A percentile compares a stretch with the other conserved stretches of the same genome.
phyloP scores from a whole-genome alignment of 495 filamentous ascomycete genomes.

The Schizothecium vesticola region DNA sequence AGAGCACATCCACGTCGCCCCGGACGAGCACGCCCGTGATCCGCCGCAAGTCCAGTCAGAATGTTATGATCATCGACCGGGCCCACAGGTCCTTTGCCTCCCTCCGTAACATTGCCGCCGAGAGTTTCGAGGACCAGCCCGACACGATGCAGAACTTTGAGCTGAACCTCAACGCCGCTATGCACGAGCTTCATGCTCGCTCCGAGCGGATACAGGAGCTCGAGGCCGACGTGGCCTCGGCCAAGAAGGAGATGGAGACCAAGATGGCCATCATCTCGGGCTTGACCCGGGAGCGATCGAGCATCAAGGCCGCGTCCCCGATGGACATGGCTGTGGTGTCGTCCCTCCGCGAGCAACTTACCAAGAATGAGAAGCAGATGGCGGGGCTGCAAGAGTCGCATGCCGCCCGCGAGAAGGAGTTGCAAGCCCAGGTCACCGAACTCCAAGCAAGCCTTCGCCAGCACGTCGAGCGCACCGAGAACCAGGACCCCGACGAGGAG shows the following conservation, averaged over 20 bases:
- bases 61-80: conserved; percentile 80
- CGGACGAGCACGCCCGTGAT: conserved; percentile 63
- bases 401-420: conserved; percentile 63
- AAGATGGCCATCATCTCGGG: conserved; percentile 94
- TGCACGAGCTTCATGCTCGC: conserved; percentile 83
- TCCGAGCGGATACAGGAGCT: conserved; percentile 86
- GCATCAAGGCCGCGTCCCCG: conserved; percentile 70
- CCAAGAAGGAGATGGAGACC: conserved; percentile 92
- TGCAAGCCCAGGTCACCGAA: conserved; percentile 61
- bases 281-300: conserved; percentile 83
- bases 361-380: conserved; percentile 78
- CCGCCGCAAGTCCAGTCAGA: conserved; percentile 90
- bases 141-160: conserved; percentile 92
- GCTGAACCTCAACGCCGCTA: conserved; percentile 80
- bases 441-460: conserved; percentile 54
- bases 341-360: conserved; percentile 77
- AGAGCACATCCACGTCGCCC: conserved; percentile 62
- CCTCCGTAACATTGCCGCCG: conserved; percentile 76
- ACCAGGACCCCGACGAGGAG: conserved; percentile 13
- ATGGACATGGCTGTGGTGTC: conserved; percentile 93
- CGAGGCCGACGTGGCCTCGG: conserved; percentile 73
- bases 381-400: conserved; percentile 67
- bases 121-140: conserved; percentile 75
- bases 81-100: conserved; percentile 89
- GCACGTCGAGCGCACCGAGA: conserved; percentile 26